These are phyloP conservation scores for Ceratobasidium sp. DNA, from an alignment of 1,284 basidiomycete genomes.

Conservation along the genomic window DNA sequence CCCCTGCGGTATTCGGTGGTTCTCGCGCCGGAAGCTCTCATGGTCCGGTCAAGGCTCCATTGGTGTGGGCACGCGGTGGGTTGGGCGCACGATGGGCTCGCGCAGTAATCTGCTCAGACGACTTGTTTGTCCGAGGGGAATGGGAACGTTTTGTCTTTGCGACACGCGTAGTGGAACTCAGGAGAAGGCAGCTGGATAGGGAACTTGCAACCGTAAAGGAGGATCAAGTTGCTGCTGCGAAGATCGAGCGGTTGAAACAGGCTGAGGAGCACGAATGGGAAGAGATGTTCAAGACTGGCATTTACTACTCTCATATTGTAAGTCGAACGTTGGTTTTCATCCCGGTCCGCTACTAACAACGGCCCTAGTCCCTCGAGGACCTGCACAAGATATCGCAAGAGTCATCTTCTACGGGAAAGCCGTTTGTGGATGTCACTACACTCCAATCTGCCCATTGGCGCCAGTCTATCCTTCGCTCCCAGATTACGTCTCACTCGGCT, in stretches of 20 bases:
- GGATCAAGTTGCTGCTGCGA: conserved; percentile 44
- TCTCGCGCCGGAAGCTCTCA: not conserved
- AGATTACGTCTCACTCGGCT: conserved; percentile 60
- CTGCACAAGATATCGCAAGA: conserved; percentile 77
- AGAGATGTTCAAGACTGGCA: conserved; percentile 79
- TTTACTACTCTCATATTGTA: conserved; percentile 92
- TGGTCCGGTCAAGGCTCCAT: conserved; percentile 52
- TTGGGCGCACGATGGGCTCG: conserved; percentile 77
- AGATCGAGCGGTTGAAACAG: conserved; percentile 50
- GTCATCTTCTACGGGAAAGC: conserved; percentile 73
- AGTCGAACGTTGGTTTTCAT: conserved; percentile 51
- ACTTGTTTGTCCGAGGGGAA: conserved; percentile 81
- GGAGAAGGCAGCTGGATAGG: conserved; percentile 59
- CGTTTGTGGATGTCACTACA: conserved; percentile 72
- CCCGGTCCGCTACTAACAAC: not conserved
- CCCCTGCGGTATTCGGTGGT: not conserved
- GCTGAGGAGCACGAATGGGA: conserved; percentile 73
- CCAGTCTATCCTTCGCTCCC: conserved; percentile 69
- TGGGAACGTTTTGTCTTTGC: conserved; percentile 84
- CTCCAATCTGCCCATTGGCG: conserved; percentile 84
- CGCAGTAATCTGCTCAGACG: conserved; percentile 80
- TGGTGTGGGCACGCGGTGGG: conserved; percentile 76
- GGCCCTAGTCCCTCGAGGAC: conserved; percentile 74
- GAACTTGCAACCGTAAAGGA: conserved; percentile 12
- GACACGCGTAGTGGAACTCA: conserved; percentile 77